Evolutionary conservation across 768 basidiomycete species (phyloP).

Genomic region (Holtermannia corniformis): DNA sequence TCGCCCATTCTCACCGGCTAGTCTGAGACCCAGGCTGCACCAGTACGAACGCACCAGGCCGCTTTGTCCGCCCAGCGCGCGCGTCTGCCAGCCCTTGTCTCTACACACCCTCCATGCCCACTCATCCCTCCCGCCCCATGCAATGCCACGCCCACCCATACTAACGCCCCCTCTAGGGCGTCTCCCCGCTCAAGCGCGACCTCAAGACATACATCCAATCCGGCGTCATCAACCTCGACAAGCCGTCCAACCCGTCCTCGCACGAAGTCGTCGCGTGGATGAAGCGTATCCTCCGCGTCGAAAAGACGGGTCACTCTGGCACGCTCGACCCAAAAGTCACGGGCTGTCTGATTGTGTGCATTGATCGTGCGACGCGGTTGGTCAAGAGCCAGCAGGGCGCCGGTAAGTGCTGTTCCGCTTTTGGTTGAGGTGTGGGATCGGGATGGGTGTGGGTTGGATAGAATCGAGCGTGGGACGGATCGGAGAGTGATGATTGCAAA

Average conservation of each 20-base stretch:
- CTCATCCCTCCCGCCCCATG: no score
- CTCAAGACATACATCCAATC: constrained; percentile 87
- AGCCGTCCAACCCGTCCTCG: constrained; percentile 96
- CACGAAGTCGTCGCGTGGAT: constrained; percentile 99
- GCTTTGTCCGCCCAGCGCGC: no score
- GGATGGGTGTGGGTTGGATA: no score
- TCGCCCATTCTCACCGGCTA: no score
- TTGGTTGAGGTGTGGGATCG: neutral
- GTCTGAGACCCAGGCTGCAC: no score
- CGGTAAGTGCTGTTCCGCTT: constrained; percentile 48
- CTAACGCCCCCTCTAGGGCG: constrained; percentile 46
- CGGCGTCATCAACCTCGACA: constrained; percentile 98
- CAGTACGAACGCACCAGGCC: no score
- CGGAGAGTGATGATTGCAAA: no score
- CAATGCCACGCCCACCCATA: neutral
- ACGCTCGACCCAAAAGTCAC: constrained; percentile 99
- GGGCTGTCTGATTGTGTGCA: constrained; percentile 96
- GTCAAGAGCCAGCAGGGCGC: constrained; percentile 99
- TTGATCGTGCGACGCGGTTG: constrained; percentile 92
- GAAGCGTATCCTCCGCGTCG: constrained; percentile 86
- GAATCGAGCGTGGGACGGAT: no score
- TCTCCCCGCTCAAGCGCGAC: constrained; percentile 90
- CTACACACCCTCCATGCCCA: no score
- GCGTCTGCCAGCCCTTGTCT: no score
- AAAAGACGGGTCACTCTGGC: constrained; percentile 98